A percentile compares a stretch with the other conserved stretches of the same genome.
phyloP scores from a whole-genome alignment of 2,329 filamentous ascomycete genomes.

The Claviceps purpurea region DNA sequence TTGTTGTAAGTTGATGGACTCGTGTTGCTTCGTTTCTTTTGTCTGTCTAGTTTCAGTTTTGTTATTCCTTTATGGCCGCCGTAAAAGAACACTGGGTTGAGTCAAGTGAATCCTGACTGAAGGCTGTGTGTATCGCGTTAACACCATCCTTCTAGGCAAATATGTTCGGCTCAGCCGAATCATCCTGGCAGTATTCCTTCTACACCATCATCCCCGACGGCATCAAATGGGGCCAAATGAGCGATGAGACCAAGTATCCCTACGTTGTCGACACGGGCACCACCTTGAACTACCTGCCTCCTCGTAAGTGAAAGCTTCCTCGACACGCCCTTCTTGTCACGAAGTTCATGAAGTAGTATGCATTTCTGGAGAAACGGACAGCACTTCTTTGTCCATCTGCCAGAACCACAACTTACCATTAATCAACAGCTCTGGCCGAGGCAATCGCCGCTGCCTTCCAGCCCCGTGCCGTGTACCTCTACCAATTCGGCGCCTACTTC shows the following conservation, averaged over 20 bases:
- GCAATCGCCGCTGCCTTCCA: conserved; percentile 32
- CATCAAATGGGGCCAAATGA: conserved; percentile 28
- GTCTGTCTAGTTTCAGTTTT: neutral
- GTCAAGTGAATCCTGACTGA: neutral
- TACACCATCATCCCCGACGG: conserved; percentile 40
- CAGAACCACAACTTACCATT: neutral
- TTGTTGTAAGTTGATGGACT: conserved; percentile 26
- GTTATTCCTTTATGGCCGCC: neutral
- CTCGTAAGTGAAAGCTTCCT: conserved; percentile 21
- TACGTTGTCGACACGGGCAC: conserved; percentile 41
- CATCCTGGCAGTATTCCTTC: conserved; percentile 34
- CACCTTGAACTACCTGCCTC: conserved; percentile 36
- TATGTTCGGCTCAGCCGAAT: conserved; percentile 23
- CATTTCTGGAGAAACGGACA: no score
- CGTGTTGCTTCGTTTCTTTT: no score
- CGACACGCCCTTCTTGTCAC: neutral
- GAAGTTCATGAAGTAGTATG: no score
- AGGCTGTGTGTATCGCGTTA: no score
- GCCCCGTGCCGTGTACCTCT: conserved; percentile 32
- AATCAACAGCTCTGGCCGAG: conserved; percentile 29
- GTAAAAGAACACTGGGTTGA: neutral
- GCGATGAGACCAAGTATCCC: conserved; percentile 28
- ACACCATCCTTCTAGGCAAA: conserved; percentile 24
- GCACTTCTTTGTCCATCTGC: neutral
- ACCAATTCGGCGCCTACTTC: conserved; percentile 34